Evolutionary conservation across 2,329 filamentous ascomycete genomes (phyloP), one percentile per base, ranked within the genome.

Genomic region (Calonectria fujianensis): DNA sequence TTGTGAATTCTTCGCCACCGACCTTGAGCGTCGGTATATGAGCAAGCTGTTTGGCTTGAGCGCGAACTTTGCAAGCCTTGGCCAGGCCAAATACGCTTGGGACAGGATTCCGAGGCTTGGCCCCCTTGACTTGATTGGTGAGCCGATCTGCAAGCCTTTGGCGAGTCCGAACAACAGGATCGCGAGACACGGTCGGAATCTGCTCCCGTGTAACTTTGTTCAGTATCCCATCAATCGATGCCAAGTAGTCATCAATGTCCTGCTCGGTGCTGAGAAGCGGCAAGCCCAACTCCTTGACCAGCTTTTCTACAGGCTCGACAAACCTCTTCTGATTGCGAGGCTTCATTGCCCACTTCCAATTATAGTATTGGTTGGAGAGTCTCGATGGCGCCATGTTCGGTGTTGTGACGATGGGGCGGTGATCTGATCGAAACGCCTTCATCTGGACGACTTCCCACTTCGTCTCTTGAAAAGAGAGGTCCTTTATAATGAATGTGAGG

Each of bases 11-110:
- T 4, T 39, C 4, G 32, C 13, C 35, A 1, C 16, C 54, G 27
- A 27, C n/a, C 14, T 61, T 61, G 14, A 61, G 54, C 13, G 54
- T 61, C 13, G 54, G 54, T 4, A 39, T 61, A 27, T 39, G 54
- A 24, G 54, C 29, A 9, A 32, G n/a, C 37, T 24, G n/a, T 1
- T 32, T 27, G 27, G 54, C 54, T 24, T n/a, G 32, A 0, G 32
- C 54, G 13, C 54, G 54, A 29, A 39, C 39, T 61, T 61, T 13
- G 14, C 54, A 61, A 39, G 32, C 10, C 6, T 27, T 37, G 3
- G 54, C 35, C n/a, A 37, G n/a, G n/a, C 54, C 32, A 39, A 61
- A 39, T 2, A 37, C n/a, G 32, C n/a, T 61, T 27, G 54, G 54
- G 37, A 10, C 14, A 29, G 54, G 13, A 1, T 2, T 16, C 3